Base-by-base conservation (phyloP, 2,329 filamentous ascomycete species). In the Neocucurbitaria cava region DNA sequence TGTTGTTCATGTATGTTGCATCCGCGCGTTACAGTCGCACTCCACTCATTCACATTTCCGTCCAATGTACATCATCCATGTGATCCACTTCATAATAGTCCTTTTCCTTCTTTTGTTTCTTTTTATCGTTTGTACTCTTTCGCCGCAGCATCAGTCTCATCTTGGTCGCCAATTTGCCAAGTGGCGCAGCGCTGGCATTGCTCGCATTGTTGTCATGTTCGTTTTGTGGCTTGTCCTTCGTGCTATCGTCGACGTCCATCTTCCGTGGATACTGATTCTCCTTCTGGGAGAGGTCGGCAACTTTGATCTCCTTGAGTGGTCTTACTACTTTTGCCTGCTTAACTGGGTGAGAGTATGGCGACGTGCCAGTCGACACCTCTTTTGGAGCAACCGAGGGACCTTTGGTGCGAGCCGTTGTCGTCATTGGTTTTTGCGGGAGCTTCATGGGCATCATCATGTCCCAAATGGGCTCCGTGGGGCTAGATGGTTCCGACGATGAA, bases 51-150 rank as follows among this genome's bases (percentile, higher is more conserved):
- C 54, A 75, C 66, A 76, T 71, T 51, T 76, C 73, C 8, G 73
- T 71, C 73, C 73, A 76, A 49, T 76, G 73, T 4, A 68, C 56
- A 20, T 69, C 66, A 40, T 74, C 73, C 39, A 72, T 58, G 13
- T 66, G 64, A 28, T 70, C 69, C 3, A 74, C 54, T 20, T 74
- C 69, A 15, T 66, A 56, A 9, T 65, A 59, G 21, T 62, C 53
- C 39, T 59, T 62, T 40, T 55, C 50, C 46, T 61, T 65, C 50
- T 68, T 71, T 46, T 69, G 60, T 26, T 66, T 67, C 54, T 69
- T 66, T 47, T 69, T 65, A 21, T 61, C 60, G 21, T 52, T 52
- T 11, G 62, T 61, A 31, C 62, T 63, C 52, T 64, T 69, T 20
- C 68, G 56, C 28, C 66, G 54, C 1, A 73, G 60, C 30, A 74